Percentiles rank a stretch among this genome's conserved stretches.
Conservation (phyloP, 257 asterid genomes). For the Handroanthus guayacan region DNA sequence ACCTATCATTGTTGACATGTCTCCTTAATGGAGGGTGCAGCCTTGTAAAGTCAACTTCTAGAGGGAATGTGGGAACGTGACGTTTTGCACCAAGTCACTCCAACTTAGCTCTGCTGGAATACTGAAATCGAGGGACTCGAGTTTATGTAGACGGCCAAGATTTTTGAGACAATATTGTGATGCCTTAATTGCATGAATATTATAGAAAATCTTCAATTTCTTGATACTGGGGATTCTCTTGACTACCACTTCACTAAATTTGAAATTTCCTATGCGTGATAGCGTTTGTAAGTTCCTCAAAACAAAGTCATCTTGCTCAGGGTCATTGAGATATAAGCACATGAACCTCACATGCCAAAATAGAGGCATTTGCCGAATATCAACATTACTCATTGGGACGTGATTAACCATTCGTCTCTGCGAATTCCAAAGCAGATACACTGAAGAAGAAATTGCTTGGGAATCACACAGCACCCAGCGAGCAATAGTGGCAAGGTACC, state of each 20-base stretch:
- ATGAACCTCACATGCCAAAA: too few species aligned
- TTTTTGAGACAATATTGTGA: not conserved
- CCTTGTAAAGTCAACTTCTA: constrained; percentile 8
- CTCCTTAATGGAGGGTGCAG: not conserved
- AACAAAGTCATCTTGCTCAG: too few species aligned
- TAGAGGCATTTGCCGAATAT: too few species aligned
- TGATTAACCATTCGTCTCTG: not conserved
- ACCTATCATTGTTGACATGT: constrained; percentile 1
- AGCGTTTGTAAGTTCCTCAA: not conserved
- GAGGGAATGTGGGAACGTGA: constrained; percentile 9
- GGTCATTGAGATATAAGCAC: too few species aligned
- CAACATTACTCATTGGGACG: too few species aligned
- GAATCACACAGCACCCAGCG: too few species aligned
- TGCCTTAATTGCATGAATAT: not conserved
- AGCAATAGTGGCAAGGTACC: too few species aligned
- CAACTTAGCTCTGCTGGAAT: not conserved
- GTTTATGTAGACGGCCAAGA: not conserved
- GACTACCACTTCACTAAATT: not conserved
- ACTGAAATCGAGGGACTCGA: not conserved
- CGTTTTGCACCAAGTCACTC: not conserved
- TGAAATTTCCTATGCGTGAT: not conserved
- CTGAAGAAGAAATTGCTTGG: not conserved
- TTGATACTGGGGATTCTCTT: not conserved
- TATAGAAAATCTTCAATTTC: not conserved
- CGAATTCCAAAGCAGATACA: constrained; percentile 23